phyloP scores from a whole-genome alignment of 106 monocot genomes.

The Platanthera zijinensis region DNA sequence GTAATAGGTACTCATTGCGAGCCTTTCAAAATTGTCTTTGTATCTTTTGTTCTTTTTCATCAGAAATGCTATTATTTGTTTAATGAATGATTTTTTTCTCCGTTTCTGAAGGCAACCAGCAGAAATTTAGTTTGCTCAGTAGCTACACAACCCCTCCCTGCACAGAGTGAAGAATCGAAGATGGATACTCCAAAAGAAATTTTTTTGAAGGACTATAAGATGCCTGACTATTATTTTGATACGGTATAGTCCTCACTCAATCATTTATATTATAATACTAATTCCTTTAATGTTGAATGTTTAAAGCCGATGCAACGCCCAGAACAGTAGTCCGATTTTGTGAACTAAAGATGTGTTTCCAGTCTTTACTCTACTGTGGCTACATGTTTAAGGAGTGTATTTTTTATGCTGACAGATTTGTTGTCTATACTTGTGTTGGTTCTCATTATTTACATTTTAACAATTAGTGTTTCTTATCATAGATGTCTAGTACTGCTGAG shows the following conservation, averaged over 20 bases:
- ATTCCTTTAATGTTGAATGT: neutral
- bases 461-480: neutral
- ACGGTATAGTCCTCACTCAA: slow-evolving; percentile 28
- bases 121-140: slow-evolving; percentile 56
- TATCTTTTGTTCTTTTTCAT: neutral
- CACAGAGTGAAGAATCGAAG: slow-evolving; percentile 53
- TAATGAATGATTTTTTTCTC: neutral
- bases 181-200: slow-evolving; percentile 92
- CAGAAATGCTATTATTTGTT: neutral
- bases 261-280: neutral
- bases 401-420: neutral
- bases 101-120: slow-evolving; percentile 31
- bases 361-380: neutral
- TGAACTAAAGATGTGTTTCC: neutral
- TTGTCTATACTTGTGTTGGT: neutral
- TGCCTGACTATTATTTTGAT: slow-evolving; percentile 84
- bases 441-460: neutral
- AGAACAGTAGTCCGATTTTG: neutral
- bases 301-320: neutral
- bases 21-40: neutral
- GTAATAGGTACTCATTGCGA: neutral
- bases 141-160: slow-evolving; percentile 54
- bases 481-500: neutral
- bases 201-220: slow-evolving; percentile 89
- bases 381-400: neutral